A percentile compares a stretch with the other conserved stretches of the same genome.
Conservation (phyloP, 306 rosid species). For the Casuarina equisetifolia region DNA sequence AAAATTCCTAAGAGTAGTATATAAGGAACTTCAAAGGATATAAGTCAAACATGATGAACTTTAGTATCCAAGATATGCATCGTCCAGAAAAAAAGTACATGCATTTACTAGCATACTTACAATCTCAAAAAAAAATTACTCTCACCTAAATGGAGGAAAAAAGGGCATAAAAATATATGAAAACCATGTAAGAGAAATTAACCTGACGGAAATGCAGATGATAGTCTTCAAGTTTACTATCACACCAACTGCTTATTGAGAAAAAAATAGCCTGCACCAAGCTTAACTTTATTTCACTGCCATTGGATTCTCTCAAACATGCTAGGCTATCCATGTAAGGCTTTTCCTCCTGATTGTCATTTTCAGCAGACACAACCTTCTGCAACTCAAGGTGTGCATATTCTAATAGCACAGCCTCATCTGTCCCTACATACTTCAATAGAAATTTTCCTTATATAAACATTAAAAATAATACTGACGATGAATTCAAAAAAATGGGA, state of each 20-base stretch:
- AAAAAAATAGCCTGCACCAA: conserved; percentile 48
- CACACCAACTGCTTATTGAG: conserved; percentile 52
- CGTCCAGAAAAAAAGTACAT: background rate
- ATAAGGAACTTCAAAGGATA: conserved; percentile 2
- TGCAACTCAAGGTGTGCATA: conserved; percentile 43
- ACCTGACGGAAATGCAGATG: conserved; percentile 58
- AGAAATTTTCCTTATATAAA: conserved; percentile 27
- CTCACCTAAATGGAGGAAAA: background rate
- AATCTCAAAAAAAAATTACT: background rate
- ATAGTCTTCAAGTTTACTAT: conserved; percentile 50
- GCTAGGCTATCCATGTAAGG: conserved; percentile 36
- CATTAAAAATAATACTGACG: background rate
- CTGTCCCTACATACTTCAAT: conserved; percentile 49
- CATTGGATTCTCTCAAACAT: conserved; percentile 37
- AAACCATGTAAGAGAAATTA: conserved; percentile 2
- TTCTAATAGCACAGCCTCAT: conserved; percentile 45
- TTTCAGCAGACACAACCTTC: conserved; percentile 36
- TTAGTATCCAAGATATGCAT: background rate
- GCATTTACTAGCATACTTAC: conserved; percentile 8
- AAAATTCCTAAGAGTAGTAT: background rate
- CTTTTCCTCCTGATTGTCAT: conserved; percentile 31
- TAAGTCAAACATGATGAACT: background rate
- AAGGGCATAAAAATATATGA: conserved; percentile 10
- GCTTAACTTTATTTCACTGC: conserved; percentile 35
- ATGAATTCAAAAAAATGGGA: background rate